Evolutionary conservation across 2,329 filamentous ascomycete genomes (phyloP).

Genomic region (Verruconis gallopava): DNA sequence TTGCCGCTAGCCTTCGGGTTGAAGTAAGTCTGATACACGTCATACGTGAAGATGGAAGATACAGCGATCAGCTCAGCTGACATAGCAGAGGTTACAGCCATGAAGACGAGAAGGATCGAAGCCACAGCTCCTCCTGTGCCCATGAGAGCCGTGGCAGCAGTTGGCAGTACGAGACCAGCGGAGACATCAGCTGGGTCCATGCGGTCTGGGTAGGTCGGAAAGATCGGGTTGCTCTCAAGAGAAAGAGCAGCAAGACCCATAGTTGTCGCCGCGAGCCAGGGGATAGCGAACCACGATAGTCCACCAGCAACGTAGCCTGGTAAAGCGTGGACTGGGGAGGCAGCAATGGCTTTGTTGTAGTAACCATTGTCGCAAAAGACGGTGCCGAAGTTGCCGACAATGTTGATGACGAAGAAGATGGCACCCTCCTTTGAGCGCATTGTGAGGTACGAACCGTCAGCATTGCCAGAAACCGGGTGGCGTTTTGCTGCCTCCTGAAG

Average conservation of each 20-base stretch:
- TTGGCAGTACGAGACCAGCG: conserved; percentile 72
- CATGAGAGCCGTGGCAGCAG: conserved; percentile 70
- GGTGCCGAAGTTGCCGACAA: conserved; percentile 70
- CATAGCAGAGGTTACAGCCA: conserved; percentile 77
- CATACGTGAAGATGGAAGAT: conserved; percentile 78
- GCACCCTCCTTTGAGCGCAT: conserved; percentile 72
- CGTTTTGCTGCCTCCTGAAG: conserved; percentile 52
- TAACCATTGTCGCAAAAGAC: conserved; percentile 80
- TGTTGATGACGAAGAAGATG: conserved; percentile 75
- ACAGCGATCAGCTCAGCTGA: conserved; percentile 78
- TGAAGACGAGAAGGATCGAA: conserved; percentile 71
- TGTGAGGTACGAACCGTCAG: conserved; percentile 70
- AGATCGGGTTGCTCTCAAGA: conserved; percentile 58
- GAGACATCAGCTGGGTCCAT: conserved; percentile 64
- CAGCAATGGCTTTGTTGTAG: conserved; percentile 89
- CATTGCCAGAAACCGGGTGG: conserved; percentile 71
- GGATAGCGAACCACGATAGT: conserved; percentile 77
- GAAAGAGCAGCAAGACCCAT: conserved; percentile 75
- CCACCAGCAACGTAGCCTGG: conserved; percentile 83
- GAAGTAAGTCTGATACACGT: conserved; percentile 79
- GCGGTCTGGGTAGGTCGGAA: conserved; percentile 60
- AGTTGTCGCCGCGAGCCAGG: conserved; percentile 78
- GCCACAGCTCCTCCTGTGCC: conserved; percentile 70
- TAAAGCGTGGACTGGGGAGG: conserved; percentile 70
- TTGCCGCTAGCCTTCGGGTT: conserved; percentile 64